phyloP scores from a whole-genome alignment of 2,329 filamentous ascomycete genomes.

The Penicillium sp. region DNA sequence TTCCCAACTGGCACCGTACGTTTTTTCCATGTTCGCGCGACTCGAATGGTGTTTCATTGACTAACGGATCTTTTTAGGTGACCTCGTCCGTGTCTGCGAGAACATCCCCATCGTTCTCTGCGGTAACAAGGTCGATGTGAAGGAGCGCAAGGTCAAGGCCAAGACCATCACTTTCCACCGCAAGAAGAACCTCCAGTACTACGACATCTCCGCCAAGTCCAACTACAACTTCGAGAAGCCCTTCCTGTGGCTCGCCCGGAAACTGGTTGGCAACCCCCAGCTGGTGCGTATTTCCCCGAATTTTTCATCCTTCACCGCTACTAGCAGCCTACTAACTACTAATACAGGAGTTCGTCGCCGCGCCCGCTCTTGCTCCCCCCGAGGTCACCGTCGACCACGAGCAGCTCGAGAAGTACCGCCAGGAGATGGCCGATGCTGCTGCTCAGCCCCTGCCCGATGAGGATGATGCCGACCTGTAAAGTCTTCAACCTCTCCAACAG shows the following conservation, averaged over 20 bases:
- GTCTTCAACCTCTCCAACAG: constrained; percentile 22
- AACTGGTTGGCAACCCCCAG: constrained; percentile 91
- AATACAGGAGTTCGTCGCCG: constrained; percentile 89
- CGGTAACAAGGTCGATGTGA: constrained; percentile 99
- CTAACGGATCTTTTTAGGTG: constrained; percentile 64
- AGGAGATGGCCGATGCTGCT: constrained; percentile 86
- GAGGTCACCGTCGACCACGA: constrained; percentile 87
- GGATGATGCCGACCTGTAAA: constrained; percentile 73
- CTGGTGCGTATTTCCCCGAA: constrained; percentile 65
- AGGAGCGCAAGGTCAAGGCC: constrained; percentile 99
- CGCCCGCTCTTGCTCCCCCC: constrained; percentile 90
- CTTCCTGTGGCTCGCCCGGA: constrained; percentile 98
- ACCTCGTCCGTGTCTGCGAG: constrained; percentile 98
- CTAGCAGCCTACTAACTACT: constrained; percentile 31
- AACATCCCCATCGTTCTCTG: constrained; percentile 98
- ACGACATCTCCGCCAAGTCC: constrained; percentile 99
- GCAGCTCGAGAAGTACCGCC: constrained; percentile 79
- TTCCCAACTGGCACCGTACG: constrained; percentile 99
- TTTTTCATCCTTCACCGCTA: constrained; percentile 30
- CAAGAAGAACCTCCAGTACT: constrained; percentile 99
- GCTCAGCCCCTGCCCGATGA: constrained; percentile 89
- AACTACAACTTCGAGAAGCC: constrained; percentile 99
- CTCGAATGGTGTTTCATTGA: neutral
- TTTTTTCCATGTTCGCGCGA: constrained; percentile 35
- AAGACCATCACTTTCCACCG: constrained; percentile 99